Evolutionary conservation across 805 yeast genomes (phyloP).

Genomic region (Metschnikowia cerradonensis): DNA sequence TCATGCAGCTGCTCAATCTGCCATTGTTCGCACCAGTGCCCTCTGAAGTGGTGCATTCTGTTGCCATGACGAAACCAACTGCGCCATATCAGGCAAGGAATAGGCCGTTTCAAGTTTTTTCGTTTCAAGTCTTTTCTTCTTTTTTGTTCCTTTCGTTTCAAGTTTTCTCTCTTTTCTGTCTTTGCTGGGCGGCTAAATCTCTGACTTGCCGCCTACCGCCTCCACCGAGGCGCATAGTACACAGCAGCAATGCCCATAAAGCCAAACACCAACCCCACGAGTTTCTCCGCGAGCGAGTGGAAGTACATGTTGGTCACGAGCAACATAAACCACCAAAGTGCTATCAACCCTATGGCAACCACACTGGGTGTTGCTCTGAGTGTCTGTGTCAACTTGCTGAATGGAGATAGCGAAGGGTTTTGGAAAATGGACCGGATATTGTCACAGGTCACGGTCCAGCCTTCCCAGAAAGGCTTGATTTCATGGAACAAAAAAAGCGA

Average conservation of each 20-base stretch:
- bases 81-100: no score
- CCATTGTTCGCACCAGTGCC: neutral
- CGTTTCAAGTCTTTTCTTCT: no score
- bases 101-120: no score
- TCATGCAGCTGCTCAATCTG: neutral
- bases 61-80: no score
- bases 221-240: conserved; percentile 38
- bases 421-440: neutral
- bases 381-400: neutral
- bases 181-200: neutral
- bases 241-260: conserved; percentile 46
- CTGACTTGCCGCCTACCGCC: neutral
- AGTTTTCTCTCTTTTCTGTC: no score
- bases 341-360: conserved; percentile 23
- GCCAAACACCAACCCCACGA: conserved; percentile 66
- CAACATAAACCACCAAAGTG: conserved; percentile 83
- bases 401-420: neutral
- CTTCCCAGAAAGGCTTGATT: conserved; percentile 37
- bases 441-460: conserved; percentile 17
- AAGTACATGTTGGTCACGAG: conserved; percentile 79
- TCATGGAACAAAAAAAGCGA: conserved; percentile 67
- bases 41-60: no score
- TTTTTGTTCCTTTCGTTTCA: no score
- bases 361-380: conserved; percentile 19
- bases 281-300: conserved; percentile 75